These are phyloP conservation scores for Trypanosoma platydactyli DNA, from an alignment of 208 protist genomes.

Conservation along the genomic window DNA sequence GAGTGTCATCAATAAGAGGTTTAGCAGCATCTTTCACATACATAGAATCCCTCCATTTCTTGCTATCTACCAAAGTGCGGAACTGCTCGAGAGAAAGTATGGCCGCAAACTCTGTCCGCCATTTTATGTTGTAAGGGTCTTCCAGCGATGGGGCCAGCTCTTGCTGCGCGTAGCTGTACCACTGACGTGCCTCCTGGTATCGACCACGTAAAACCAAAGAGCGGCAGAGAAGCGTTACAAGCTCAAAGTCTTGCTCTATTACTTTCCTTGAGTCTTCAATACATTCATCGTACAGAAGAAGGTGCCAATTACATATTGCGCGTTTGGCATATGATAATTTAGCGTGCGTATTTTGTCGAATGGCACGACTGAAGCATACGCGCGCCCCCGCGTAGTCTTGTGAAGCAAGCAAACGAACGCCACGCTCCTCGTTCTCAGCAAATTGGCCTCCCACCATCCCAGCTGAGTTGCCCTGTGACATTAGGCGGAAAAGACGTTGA, in stretches of 20 bases:
- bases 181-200: constrained; percentile 43
- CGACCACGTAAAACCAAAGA: constrained; percentile 56
- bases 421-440: constrained; percentile 27
- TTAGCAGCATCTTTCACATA: constrained; percentile 15
- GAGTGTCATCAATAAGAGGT: constrained; percentile 42
- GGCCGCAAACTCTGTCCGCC: constrained; percentile 21
- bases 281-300: constrained; percentile 80
- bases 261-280: constrained; percentile 51
- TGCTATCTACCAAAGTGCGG: constrained; percentile 31
- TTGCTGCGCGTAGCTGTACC: constrained; percentile 26
- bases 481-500: constrained; percentile 17
- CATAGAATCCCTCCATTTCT: constrained; percentile 43
- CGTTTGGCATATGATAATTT: constrained; percentile 37
- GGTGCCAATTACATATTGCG: constrained; percentile 51
- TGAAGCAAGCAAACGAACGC: constrained; percentile 18
- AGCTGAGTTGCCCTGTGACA: background rate
- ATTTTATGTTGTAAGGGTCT: constrained; percentile 27
- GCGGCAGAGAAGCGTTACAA: constrained; percentile 33
- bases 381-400: constrained; percentile 27
- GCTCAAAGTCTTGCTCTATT: constrained; percentile 21
- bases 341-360: constrained; percentile 22
- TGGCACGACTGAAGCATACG: constrained; percentile 28
- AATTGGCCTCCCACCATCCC: background rate
- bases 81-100: constrained; percentile 42
- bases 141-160: constrained; percentile 8